Percentiles rank a stretch among this genome's conserved stretches.
phyloP scores from a whole-genome alignment of 176 grass and related monocot species.

The Thalia dealbata region DNA sequence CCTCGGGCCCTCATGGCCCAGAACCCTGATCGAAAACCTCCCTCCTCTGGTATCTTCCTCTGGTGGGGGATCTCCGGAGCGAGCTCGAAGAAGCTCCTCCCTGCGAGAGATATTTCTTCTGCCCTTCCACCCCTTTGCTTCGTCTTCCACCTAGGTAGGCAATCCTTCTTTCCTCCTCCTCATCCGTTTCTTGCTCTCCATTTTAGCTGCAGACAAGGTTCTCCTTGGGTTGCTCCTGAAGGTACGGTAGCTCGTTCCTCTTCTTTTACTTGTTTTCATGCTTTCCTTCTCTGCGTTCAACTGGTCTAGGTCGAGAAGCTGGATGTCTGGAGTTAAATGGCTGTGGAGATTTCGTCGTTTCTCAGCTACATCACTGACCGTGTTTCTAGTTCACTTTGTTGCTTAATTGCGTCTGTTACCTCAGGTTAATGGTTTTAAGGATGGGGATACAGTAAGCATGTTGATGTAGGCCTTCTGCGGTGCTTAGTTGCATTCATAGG shows the following conservation, averaged over 20 bases:
- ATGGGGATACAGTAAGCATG: background rate
- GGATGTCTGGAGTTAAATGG: background rate
- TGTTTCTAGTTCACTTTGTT: background rate
- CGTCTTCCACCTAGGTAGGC: background rate
- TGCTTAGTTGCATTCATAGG: background rate
- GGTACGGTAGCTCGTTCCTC: background rate
- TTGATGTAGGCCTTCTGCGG: background rate
- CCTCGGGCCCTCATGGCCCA: background rate
- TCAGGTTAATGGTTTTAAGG: background rate
- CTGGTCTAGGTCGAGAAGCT: background rate
- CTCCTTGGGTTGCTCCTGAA: conserved; percentile 1
- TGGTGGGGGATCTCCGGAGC: background rate
- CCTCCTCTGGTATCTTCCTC: background rate
- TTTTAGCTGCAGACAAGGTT: background rate
- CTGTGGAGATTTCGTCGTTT: background rate
- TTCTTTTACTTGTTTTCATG: too few relatives aligned
- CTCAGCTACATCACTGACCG: background rate
- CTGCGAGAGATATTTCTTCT: background rate
- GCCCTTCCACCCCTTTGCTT: background rate
- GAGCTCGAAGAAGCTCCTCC: background rate
- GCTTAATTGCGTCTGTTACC: background rate
- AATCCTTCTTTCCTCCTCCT: background rate
- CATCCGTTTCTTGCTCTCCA: background rate
- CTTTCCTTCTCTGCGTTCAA: background rate
- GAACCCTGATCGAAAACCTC: background rate